Conservation (phyloP, 1,284 basidiomycete species). For the Rhodotorula sp. region DNA sequence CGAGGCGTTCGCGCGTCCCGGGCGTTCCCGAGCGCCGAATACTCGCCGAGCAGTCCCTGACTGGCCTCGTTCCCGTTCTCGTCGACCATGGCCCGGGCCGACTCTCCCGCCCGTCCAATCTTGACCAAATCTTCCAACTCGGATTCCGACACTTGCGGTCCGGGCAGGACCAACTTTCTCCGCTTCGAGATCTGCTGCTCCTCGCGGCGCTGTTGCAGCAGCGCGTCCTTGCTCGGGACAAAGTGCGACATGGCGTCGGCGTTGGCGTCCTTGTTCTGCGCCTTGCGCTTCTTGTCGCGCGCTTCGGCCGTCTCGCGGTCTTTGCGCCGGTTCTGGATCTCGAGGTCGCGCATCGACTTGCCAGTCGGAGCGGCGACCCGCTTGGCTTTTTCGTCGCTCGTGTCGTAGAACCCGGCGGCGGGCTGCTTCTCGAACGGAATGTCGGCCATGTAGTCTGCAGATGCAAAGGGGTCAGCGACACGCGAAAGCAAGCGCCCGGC, state of each 20-base stretch:
- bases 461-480: background rate
- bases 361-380: conserved; percentile 84
- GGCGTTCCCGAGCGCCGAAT: conserved; percentile 74
- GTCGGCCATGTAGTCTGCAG: conserved; percentile 83
- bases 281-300: conserved; percentile 76
- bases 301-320: conserved; percentile 81
- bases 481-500: background rate
- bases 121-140: conserved; percentile 99
- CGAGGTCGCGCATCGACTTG: conserved; percentile 79
- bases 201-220: conserved; percentile 95
- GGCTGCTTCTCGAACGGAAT: conserved; percentile 98
- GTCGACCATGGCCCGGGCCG: conserved; percentile 74
- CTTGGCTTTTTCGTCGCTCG: conserved; percentile 88
- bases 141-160: conserved; percentile 89
- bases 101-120: conserved; percentile 89
- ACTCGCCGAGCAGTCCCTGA: conserved; percentile 81
- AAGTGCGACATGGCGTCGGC: conserved; percentile 81
- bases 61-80: conserved; percentile 76
- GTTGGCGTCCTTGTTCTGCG: conserved; percentile 51
- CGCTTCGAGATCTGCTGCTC: conserved; percentile 91
- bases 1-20: conserved; percentile 87
- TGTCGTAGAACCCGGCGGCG: conserved; percentile 94
- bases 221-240: conserved; percentile 86
- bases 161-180: conserved; percentile 78
- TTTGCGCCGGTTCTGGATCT: conserved; percentile 83